Evolutionary conservation across 1,284 basidiomycete genomes (phyloP), one percentile per base, ranked within the genome.

Genomic region (Mycena sp.): DNA sequence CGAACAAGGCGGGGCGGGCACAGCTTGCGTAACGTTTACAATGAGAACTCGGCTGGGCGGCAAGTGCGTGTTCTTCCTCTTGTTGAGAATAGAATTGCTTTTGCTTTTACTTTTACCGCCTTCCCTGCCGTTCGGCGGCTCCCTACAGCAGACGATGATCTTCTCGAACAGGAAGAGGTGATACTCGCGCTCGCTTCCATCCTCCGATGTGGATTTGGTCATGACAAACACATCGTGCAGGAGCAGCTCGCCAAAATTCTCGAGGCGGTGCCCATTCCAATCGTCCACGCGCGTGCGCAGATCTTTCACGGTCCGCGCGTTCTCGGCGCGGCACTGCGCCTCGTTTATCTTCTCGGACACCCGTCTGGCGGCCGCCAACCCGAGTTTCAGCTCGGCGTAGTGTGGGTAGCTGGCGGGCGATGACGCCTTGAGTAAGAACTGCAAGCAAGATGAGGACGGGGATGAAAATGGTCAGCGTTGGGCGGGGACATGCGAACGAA

Each of bases 121-220:
- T 73, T 89, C 88, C 74, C 85, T 86, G 35, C 83, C 83, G 65
- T 84, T 87, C 49, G 28, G 74, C 6, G 86, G 87, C 77, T 90
- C 97, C 77, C 99, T 99, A 83, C 98, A 99, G 79, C 96, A 99
- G n/a, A 99, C 85, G 71, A 99, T 93, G 78, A 99, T 99, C 80
- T 95, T 95, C 80, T 99, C 95, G 70, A 99, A 99, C 29, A 99
- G 83, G 83, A 98, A 99, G 58, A 99, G 96, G 72, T 97, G 94
- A 73, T 99, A 99, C 75, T 99, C 97, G 69, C 96, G 87, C 75
- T 98, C 95, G 70, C 95, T 93, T 63, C 97, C n/a, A n/a, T n/a
- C n/a, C 9, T 35, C 32, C 7, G 14, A 7, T 7, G 32, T 95
- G 64, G 91, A 93, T 80, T 99, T 99, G 69, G 93, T 95, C 52